Evolutionary conservation across 2,329 filamentous ascomycete species (phyloP).

Genomic region (Trichoderma semiorbis): DNA sequence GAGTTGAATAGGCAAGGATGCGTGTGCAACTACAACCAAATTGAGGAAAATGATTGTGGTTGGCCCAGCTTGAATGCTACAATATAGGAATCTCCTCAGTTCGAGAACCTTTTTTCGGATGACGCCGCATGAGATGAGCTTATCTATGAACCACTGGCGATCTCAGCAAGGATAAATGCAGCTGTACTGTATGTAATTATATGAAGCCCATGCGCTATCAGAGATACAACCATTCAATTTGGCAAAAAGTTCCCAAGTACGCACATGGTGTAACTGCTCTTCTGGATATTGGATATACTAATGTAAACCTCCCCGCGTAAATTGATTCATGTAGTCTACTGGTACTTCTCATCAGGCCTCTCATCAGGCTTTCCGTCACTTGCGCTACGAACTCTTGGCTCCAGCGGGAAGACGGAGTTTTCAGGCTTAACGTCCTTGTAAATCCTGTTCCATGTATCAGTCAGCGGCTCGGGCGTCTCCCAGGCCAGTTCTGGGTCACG

Average conservation of each 20-base stretch:
- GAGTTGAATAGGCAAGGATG: background rate
- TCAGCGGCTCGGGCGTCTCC: constrained; percentile 44
- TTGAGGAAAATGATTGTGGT: background rate
- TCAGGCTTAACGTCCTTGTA: constrained; percentile 51
- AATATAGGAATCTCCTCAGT: background rate
- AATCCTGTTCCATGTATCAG: constrained; percentile 48
- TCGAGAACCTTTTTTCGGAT: background rate
- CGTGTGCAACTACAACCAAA: background rate
- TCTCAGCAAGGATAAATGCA: background rate
- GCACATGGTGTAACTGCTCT: background rate
- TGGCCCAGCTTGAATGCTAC: background rate
- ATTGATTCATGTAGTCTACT: background rate
- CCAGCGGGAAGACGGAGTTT: constrained; percentile 53
- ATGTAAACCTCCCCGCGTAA: background rate
- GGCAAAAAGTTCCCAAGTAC: background rate
- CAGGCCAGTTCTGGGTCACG: constrained; percentile 48
- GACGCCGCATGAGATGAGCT: background rate
- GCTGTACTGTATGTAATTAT: background rate
- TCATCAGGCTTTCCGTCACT: background rate
- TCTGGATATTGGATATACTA: background rate
- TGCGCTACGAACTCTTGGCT: constrained; percentile 35
- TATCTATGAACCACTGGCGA: background rate
- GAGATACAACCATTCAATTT: background rate
- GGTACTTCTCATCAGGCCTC: background rate
- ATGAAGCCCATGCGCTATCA: background rate